A percentile compares a stretch with the other conserved stretches of the same genome.
Conservation (phyloP, 2,329 filamentous ascomycete genomes). For the Fusarium albosuccineum region DNA sequence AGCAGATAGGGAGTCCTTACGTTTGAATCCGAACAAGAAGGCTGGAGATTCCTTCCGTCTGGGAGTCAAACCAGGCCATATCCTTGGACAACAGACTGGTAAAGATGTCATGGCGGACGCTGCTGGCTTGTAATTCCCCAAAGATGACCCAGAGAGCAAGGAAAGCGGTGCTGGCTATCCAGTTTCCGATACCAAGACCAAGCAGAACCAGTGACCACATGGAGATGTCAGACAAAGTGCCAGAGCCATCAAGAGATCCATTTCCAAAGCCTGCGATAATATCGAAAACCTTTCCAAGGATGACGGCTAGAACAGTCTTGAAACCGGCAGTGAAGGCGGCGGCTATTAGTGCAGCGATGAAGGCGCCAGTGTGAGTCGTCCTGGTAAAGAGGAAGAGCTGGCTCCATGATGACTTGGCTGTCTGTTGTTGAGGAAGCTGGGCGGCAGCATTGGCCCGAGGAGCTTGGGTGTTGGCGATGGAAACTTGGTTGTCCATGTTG, state of each 20-base stretch:
- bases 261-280: constrained; percentile 75
- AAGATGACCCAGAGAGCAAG: constrained; percentile 81
- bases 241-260: constrained; percentile 60
- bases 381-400: constrained; percentile 80
- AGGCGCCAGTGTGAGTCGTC: constrained; percentile 66
- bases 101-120: constrained; percentile 75
- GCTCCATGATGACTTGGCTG: constrained; percentile 49
- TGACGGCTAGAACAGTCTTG: constrained; percentile 74
- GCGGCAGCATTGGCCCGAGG: background rate
- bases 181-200: constrained; percentile 73
- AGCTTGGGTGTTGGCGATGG: background rate
- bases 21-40: constrained; percentile 79
- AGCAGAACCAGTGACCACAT: constrained; percentile 73
- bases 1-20: constrained; percentile 60
- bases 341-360: constrained; percentile 67
- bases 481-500: constrained; percentile 26
- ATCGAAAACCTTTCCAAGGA: constrained; percentile 82
- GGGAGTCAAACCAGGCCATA: constrained; percentile 84
- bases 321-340: constrained; percentile 72
- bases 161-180: constrained; percentile 75
- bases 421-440: constrained; percentile 14
- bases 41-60: constrained; percentile 77
- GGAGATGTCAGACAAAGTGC: constrained; percentile 68
- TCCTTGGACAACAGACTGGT: constrained; percentile 76
- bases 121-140: constrained; percentile 82